Evolutionary conservation across 2,329 filamentous ascomycete genomes (phyloP).

Genomic region (Phyllosticta citribraziliensis): DNA sequence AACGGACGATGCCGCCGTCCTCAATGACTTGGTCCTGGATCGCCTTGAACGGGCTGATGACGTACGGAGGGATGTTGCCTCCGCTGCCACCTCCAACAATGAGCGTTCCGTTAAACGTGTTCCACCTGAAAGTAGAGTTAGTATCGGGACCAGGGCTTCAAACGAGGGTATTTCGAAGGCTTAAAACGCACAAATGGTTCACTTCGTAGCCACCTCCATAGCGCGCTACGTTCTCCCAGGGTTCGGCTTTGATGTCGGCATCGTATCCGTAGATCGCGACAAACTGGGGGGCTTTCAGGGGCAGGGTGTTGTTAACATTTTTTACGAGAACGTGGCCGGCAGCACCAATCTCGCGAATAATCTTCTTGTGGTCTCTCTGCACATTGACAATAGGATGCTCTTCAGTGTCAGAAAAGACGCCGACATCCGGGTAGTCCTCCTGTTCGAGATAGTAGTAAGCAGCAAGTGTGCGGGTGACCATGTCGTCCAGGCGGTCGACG

Average conservation of each 20-base stretch:
- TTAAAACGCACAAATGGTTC: slow-evolving; percentile 19
- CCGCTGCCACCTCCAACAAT: slow-evolving; percentile 32
- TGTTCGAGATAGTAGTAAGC: slow-evolving; percentile 27
- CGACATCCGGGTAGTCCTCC: slow-evolving; percentile 22
- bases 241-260: slow-evolving; percentile 24
- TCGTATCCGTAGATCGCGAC: slow-evolving; percentile 32
- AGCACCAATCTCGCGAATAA: slow-evolving; percentile 32
- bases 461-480: slow-evolving; percentile 22
- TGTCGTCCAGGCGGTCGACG: slow-evolving; percentile 20
- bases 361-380: slow-evolving; percentile 24
- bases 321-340: slow-evolving; percentile 36
- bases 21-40: slow-evolving; percentile 22
- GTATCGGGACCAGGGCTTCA: too few relatives aligned
- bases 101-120: slow-evolving; percentile 34
- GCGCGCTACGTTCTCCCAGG: slow-evolving; percentile 28
- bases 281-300: slow-evolving; percentile 35
- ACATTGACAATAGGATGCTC: slow-evolving; percentile 37
- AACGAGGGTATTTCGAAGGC: too few relatives aligned
- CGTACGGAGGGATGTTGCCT: slow-evolving; percentile 27
- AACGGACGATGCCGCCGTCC: slow-evolving; percentile 23
- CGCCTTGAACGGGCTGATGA: slow-evolving; percentile 33
- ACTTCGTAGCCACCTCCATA: slow-evolving; percentile 31
- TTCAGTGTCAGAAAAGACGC: slow-evolving; percentile 16
- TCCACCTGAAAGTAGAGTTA: slow-evolving; percentile 13
- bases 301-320: slow-evolving; percentile 45